Evolutionary conservation across 2,329 filamentous ascomycete genomes (phyloP).

Genomic region (Diaporthe sp.): DNA sequence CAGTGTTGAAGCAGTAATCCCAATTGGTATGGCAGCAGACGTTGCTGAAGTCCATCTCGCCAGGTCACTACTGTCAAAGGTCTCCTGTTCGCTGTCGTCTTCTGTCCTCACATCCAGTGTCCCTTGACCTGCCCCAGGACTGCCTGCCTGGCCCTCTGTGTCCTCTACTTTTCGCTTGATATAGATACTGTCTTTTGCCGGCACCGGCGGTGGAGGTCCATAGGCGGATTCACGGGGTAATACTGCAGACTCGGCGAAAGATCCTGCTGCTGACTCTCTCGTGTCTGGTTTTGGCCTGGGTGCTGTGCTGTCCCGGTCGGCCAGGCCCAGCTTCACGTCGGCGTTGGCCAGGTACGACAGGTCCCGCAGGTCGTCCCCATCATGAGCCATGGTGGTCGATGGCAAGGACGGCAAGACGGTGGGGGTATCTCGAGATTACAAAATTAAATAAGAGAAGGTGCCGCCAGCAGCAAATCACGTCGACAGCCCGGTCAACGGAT

Average conservation of each 20-base stretch:
- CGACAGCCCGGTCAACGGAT: background rate
- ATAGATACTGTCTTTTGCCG: slow-evolving; percentile 26
- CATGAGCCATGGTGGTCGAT: slow-evolving; percentile 18
- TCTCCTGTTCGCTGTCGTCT: slow-evolving; percentile 4
- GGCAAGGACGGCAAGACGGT: background rate
- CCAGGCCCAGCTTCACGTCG: background rate
- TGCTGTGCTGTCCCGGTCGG: background rate
- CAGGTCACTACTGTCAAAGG: background rate
- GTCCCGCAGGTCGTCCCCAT: background rate
- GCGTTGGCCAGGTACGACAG: background rate
- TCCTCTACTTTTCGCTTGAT: background rate
- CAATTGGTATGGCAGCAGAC: slow-evolving; percentile 10
- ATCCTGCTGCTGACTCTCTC: slow-evolving; percentile 17
- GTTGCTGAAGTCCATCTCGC: slow-evolving; percentile 13
- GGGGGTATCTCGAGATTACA: slow-evolving; percentile 10
- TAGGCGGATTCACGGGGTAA: slow-evolving; percentile 25
- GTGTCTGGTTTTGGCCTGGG: background rate
- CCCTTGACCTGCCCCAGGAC: background rate
- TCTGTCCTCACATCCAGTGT: background rate
- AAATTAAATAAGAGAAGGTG: slow-evolving; percentile 15
- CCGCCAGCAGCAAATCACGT: slow-evolving; percentile 27
- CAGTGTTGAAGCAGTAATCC: background rate
- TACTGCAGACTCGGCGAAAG: slow-evolving; percentile 21
- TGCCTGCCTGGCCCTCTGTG: background rate
- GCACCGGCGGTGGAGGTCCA: slow-evolving; percentile 30